Evolutionary conservation across 2,329 filamentous ascomycete species (phyloP).

Genomic region (Colletotrichum gigasporum): DNA sequence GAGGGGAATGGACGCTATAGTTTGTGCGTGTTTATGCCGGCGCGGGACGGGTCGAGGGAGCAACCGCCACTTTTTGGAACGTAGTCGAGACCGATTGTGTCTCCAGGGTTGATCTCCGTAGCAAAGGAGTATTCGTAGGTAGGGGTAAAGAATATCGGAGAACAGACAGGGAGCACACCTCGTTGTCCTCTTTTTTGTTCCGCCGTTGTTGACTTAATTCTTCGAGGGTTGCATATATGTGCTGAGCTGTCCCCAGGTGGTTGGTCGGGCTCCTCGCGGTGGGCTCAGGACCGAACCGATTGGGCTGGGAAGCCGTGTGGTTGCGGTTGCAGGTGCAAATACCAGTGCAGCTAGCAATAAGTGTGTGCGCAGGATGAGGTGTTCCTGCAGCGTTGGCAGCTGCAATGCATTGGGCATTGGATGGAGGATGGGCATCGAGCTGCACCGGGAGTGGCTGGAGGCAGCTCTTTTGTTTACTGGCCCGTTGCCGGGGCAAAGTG

Average conservation of each 20-base stretch:
- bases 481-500: slow-evolving; percentile 17
- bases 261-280: slow-evolving; percentile 11
- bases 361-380: no score
- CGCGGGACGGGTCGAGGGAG: slow-evolving; percentile 30
- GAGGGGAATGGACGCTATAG: slow-evolving; percentile 2
- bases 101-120: no score
- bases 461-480: slow-evolving; percentile 24
- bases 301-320: slow-evolving; percentile 5
- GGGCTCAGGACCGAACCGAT: background rate
- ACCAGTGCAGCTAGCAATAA: no score
- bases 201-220: slow-evolving; percentile 14
- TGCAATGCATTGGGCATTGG: no score
- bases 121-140: background rate
- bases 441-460: slow-evolving; percentile 20
- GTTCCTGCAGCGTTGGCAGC: slow-evolving; percentile 23
- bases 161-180: background rate
- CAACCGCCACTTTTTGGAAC: background rate
- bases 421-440: background rate
- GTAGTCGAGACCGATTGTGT: no score
- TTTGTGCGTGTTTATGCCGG: slow-evolving; percentile 19
- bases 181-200: background rate
- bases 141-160: background rate
- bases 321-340: no score
- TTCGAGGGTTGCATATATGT: slow-evolving; percentile 18
- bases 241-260: slow-evolving; percentile 31